A percentile compares a stretch with the other conserved stretches of the same genome.
phyloP scores from a whole-genome alignment of 768 basidiomycete genomes.

The Russula ochroleuca region DNA sequence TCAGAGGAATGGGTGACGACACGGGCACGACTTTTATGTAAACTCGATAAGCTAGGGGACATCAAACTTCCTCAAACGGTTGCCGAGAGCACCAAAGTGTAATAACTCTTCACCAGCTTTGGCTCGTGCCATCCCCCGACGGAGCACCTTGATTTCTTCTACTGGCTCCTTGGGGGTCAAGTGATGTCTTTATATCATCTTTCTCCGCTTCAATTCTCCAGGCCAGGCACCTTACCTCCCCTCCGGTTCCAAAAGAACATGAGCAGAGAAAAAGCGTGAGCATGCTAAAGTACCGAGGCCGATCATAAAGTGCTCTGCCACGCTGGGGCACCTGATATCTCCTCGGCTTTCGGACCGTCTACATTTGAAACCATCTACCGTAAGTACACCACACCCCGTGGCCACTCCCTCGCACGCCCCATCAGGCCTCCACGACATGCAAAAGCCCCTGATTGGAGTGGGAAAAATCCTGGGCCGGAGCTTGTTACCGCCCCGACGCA shows the following conservation, averaged over 20 bases:
- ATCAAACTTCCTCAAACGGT: slow-evolving; percentile 1
- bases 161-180: background rate
- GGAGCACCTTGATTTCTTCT: background rate
- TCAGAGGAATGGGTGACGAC: background rate
- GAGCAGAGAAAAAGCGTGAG: background rate
- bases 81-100: background rate
- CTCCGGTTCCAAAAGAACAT: background rate
- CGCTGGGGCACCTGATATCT: background rate
- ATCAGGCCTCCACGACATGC: background rate
- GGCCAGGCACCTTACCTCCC: slow-evolving; percentile 6
- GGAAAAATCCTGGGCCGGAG: background rate
- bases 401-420: too few relatives aligned
- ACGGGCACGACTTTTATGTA: slow-evolving; percentile 16
- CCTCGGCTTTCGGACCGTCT: slow-evolving; percentile 14
- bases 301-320: background rate
- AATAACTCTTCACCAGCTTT: background rate
- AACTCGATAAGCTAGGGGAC: slow-evolving; percentile 1
- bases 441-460: background rate
- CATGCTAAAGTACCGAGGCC: slow-evolving; percentile 4
- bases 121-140: background rate
- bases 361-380: background rate
- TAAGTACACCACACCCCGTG: background rate
- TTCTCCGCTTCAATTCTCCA: slow-evolving; percentile 3
- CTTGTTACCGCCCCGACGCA: background rate
- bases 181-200: background rate